phyloP scores from a whole-genome alignment of 441 rosid species.

The Populus hybrid region DNA sequence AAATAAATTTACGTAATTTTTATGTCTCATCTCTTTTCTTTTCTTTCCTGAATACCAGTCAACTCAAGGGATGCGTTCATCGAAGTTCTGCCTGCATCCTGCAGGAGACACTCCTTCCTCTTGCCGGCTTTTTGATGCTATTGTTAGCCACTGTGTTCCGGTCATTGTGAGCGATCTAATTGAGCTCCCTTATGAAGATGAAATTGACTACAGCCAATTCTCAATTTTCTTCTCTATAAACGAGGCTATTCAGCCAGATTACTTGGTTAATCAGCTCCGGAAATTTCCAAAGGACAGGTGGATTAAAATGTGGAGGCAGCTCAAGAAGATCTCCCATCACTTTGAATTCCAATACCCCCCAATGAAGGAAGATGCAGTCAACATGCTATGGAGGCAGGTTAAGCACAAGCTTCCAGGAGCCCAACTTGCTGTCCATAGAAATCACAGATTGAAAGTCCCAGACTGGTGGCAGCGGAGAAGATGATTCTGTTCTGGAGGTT shows the following conservation, averaged over 20 bases:
- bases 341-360: conserved; percentile 85
- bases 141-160: conserved; percentile 89
- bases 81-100: conserved; percentile 90
- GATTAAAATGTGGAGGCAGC: conserved; percentile 73
- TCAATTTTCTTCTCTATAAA: conserved; percentile 75
- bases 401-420: conserved; percentile 67
- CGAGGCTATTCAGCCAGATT: conserved; percentile 70
- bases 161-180: conserved; percentile 81
- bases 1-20: not conserved
- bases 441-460: conserved; percentile 71
- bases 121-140: conserved; percentile 90
- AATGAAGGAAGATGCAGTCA: conserved; percentile 69
- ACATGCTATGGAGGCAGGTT: conserved; percentile 92
- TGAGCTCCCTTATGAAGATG: conserved; percentile 94
- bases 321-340: conserved; percentile 73
- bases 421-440: conserved; percentile 72
- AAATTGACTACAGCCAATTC: conserved; percentile 72
- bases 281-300: conserved; percentile 70
- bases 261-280: conserved; percentile 64
- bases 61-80: conserved; percentile 79
- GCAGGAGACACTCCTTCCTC: conserved; percentile 99
- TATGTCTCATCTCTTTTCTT: conserved; percentile 11
- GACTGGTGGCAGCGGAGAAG: conserved; percentile 77
- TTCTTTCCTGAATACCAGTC: conserved; percentile 46
- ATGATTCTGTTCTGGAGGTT: conserved; percentile 20